phyloP scores from a whole-genome alignment of 768 basidiomycete genomes.

The Pulveroboletus ravenelii region DNA sequence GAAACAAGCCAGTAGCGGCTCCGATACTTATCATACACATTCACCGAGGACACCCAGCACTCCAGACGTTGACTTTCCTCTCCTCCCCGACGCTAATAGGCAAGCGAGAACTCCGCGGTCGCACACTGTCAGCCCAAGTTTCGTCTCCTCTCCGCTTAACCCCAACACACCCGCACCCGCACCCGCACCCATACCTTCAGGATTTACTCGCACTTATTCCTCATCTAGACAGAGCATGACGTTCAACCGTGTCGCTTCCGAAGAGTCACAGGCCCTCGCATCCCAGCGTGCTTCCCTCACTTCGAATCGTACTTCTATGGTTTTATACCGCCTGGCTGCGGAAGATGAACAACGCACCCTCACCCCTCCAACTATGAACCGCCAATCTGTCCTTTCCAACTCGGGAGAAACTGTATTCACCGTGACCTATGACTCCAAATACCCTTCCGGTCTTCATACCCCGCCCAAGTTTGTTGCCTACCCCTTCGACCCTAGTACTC shows the following conservation, averaged over 20 bases:
- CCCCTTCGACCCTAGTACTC: constrained; percentile 61
- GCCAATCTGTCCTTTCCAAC: constrained; percentile 46
- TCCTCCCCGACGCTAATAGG: constrained; percentile 18
- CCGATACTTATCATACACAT: neutral
- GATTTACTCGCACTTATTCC: constrained; percentile 33
- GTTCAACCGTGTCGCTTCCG: constrained; percentile 42
- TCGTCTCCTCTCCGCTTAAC: constrained; percentile 52
- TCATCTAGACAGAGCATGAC: constrained; percentile 37
- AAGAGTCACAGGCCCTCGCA: constrained; percentile 41
- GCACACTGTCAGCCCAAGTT: constrained; percentile 24
- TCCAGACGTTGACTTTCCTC: constrained; percentile 28
- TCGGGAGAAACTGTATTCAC: constrained; percentile 49
- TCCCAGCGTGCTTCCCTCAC: constrained; percentile 16
- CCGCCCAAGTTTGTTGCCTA: constrained; percentile 54
- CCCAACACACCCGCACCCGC: constrained; percentile 31
- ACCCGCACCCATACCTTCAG: neutral
- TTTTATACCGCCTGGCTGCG: constrained; percentile 55
- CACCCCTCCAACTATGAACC: constrained; percentile 33
- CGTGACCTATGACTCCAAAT: constrained; percentile 57
- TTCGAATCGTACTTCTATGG: constrained; percentile 52
- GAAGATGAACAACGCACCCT: constrained; percentile 32
- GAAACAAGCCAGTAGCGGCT: constrained; percentile 8
- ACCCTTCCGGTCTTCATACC: constrained; percentile 42
- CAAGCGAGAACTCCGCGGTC: constrained; percentile 22
- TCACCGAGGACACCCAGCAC: constrained; percentile 23